phyloP scores from a whole-genome alignment of 768 basidiomycete genomes.

The Mycena amicta region DNA sequence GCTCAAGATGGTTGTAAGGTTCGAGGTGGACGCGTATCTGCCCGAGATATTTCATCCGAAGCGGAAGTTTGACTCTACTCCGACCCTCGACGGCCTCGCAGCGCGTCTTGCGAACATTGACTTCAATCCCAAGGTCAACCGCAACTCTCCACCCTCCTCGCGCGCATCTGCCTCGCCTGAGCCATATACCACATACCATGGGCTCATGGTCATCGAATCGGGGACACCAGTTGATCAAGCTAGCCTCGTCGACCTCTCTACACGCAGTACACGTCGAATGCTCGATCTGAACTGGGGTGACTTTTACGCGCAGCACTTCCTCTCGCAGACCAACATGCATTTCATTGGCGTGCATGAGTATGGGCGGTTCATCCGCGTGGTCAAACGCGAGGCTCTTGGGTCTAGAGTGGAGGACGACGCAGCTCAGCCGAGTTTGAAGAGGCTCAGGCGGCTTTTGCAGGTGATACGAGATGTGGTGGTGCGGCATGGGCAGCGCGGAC shows the following conservation, averaged over 20 bases:
- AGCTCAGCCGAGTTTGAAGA: conserved; percentile 39
- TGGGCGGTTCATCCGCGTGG: conserved; percentile 54
- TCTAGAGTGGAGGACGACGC: conserved; percentile 25
- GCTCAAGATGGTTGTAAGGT: conserved; percentile 60
- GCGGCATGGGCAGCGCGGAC: conserved; percentile 52
- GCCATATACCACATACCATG: conserved; percentile 14
- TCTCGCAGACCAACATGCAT: conserved; percentile 67
- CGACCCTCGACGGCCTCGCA: conserved; percentile 39
- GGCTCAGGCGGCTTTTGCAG: conserved; percentile 40
- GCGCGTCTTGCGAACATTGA: conserved; percentile 35
- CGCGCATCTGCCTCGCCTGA: conserved; percentile 6
- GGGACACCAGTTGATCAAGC: conserved; percentile 42
- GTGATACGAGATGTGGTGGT: conserved; percentile 52
- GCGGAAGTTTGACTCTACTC: conserved; percentile 20
- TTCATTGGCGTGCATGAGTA: conserved; percentile 60
- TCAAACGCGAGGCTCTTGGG: conserved; percentile 44
- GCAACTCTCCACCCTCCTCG: conserved; percentile 16
- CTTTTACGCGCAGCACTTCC: conserved; percentile 64
- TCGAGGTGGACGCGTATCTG: conserved; percentile 55
- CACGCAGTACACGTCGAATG: conserved; percentile 38
- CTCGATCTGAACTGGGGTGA: conserved; percentile 56
- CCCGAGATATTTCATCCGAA: conserved; percentile 25
- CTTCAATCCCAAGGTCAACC: conserved; percentile 24
- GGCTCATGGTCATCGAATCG: conserved; percentile 26
- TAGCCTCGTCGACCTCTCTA: conserved; percentile 49